Conservation (phyloP, 1,284 basidiomycete species). For the Rugiboletus extremiorientalis region DNA sequence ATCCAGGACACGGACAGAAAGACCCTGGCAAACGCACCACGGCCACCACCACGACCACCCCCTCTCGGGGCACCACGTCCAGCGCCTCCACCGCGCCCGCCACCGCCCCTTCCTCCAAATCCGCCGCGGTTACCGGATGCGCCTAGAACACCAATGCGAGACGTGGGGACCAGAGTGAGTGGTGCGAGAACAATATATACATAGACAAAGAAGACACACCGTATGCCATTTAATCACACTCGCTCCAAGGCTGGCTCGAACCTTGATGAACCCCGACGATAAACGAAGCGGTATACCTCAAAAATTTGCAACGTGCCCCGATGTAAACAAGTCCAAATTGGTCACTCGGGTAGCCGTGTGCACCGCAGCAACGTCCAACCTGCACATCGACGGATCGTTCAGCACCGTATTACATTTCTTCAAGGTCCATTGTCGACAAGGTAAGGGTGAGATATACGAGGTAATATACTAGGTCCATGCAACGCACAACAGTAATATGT, state of each 20-base stretch:
- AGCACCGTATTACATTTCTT: no score
- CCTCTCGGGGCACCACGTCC: conserved; percentile 49
- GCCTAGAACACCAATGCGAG: conserved; percentile 33
- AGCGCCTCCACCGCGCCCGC: conserved; percentile 37
- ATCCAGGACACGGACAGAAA: not conserved
- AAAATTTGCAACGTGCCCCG: conserved; percentile 12
- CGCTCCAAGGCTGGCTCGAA: conserved; percentile 16
- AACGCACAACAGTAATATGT: not conserved
- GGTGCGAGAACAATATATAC: not conserved
- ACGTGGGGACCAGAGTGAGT: not conserved
- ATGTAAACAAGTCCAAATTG: conserved; percentile 17
- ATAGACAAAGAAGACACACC: conserved; percentile 13
- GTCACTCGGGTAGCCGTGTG: no score
- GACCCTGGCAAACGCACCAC: conserved; percentile 9
- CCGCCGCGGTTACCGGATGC: conserved; percentile 56
- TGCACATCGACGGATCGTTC: no score
- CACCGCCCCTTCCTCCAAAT: conserved; percentile 41
- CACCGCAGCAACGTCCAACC: no score
- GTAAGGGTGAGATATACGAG: no score
- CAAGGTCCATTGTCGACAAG: no score
- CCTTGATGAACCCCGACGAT: conserved; percentile 6
- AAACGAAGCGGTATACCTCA: not conserved
- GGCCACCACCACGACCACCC: conserved; percentile 39
- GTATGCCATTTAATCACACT: conserved; percentile 29
- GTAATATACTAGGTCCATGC: not conserved